phyloP scores from a whole-genome alignment of 768 basidiomycete genomes.

The Suillus fuscotomentosus region DNA sequence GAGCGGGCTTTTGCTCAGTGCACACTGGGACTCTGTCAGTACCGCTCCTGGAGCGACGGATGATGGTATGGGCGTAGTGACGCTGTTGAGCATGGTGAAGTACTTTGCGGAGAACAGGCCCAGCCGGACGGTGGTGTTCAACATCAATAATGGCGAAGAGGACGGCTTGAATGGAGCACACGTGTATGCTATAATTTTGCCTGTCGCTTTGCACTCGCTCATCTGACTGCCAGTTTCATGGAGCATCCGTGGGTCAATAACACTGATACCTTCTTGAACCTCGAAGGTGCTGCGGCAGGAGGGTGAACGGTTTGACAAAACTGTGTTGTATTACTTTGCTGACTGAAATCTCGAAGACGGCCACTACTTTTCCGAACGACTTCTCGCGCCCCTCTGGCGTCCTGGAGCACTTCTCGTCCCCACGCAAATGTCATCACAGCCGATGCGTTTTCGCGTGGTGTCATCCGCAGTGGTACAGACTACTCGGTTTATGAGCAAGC shows the following conservation, averaged over 20 bases:
- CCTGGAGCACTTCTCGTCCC: constrained; percentile 50
- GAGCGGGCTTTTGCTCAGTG: constrained; percentile 67
- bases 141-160: constrained; percentile 87
- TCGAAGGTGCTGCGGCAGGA: constrained; percentile 80
- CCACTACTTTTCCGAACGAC: constrained; percentile 77
- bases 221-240: constrained; percentile 48
- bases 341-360: constrained; percentile 42
- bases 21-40: constrained; percentile 82
- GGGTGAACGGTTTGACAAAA: constrained; percentile 44
- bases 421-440: constrained; percentile 70
- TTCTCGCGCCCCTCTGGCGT: constrained; percentile 50
- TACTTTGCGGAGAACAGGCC: constrained; percentile 50
- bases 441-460: constrained; percentile 65
- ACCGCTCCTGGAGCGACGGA: constrained; percentile 76
- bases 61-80: constrained; percentile 71
- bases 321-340: not conserved
- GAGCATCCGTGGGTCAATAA: constrained; percentile 74
- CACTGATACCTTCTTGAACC: constrained; percentile 69
- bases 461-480: constrained; percentile 72
- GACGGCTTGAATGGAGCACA: constrained; percentile 73
- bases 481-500: constrained; percentile 61
- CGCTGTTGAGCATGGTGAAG: constrained; percentile 62
- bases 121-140: constrained; percentile 68
- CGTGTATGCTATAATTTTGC: constrained; percentile 39
- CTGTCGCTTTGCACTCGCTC: not conserved